Base-by-base conservation (phyloP, 805 yeast species). In the Nakazawaea pomicola region DNA sequence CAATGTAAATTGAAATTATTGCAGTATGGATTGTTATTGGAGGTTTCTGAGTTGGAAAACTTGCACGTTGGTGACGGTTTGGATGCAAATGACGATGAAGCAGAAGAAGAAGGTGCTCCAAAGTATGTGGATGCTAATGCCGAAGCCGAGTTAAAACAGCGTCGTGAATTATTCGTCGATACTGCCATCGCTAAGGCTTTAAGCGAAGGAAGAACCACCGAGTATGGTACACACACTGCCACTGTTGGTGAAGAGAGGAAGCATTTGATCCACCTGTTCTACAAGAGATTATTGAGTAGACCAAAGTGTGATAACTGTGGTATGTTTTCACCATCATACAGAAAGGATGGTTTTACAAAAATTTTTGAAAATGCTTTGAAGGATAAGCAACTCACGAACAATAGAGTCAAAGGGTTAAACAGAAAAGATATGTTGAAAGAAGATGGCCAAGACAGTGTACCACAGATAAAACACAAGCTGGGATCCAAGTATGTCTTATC, bases 291-390 rank as follows among this genome's bases (percentile, higher is more conserved):
- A 37, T 65, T 86, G 48, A 62, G 83, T 36, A 78, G 96, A 62
- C 81, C 89, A 42, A 85, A 81, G 62, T 93, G 99, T 75, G 95
- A 87, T 55, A 89, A 90, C 64, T 93, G 99, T 74, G 87, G 89
- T 33, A 86, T 90, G 95, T 86, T 71, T 61, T 88, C 96, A 33
- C 98, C 99, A 41, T 71, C 83, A 27, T 91, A 83, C 70, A 80
- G 99, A 66, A 91, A 90, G 55, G 99, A 93, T 59, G 99, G 99
- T 0, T 83, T 79, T 57, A 76, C 90, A 47, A 93, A 95, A 68
- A 79, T 93, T 48, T 93, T 93, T 56, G 98, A 93, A 65, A 80
- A 80, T 50, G 79, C 95, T 5, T 72, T 95, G 51, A 74, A 74
- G 37, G 96, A 87, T 38, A 87, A 87, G 58, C 96, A 91, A 60